These are phyloP conservation scores for Cystobasidium pallidum DNA, from an alignment of 1,284 basidiomycete genomes.

Conservation along the genomic window DNA sequence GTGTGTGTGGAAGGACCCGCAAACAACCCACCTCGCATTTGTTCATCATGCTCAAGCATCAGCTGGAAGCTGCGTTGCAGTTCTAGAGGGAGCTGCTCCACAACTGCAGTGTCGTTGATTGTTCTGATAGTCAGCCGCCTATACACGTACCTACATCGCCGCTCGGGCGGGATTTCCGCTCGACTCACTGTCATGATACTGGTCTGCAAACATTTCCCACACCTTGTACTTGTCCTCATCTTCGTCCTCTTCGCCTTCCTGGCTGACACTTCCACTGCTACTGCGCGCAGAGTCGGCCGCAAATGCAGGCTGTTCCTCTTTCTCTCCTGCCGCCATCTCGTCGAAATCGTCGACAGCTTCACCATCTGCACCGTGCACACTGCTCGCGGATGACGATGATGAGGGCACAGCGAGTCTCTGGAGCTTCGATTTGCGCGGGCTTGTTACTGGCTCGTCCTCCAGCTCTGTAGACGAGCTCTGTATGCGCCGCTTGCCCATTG, in stretches of 20 bases:
- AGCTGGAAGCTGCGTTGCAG: constrained; percentile 49
- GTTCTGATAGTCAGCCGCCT: constrained; percentile 6
- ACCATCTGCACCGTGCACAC: neutral
- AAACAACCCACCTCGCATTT: constrained; percentile 25
- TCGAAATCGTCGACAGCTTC: constrained; percentile 17
- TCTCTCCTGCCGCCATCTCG: too few relatives aligned
- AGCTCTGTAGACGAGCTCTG: constrained; percentile 22
- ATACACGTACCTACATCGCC: too few relatives aligned
- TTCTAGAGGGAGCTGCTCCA: constrained; percentile 49
- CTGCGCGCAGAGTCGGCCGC: neutral
- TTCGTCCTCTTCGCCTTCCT: constrained; percentile 21
- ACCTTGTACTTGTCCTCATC: constrained; percentile 47
- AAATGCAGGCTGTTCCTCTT: constrained; percentile 5
- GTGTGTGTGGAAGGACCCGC: neutral
- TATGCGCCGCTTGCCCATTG: constrained; percentile 20
- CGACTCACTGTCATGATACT: constrained; percentile 52
- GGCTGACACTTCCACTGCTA: constrained; percentile 15
- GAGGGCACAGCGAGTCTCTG: neutral
- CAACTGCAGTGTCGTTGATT: constrained; percentile 44
- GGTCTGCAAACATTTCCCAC: constrained; percentile 49
- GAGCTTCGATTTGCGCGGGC: constrained; percentile 25
- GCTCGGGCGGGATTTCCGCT: too few relatives aligned
- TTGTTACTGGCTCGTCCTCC: constrained; percentile 3
- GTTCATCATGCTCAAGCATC: constrained; percentile 43
- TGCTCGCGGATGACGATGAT: neutral